Conservation (phyloP, 2,329 filamentous ascomycete genomes). For the Fusarium abutilonis region DNA sequence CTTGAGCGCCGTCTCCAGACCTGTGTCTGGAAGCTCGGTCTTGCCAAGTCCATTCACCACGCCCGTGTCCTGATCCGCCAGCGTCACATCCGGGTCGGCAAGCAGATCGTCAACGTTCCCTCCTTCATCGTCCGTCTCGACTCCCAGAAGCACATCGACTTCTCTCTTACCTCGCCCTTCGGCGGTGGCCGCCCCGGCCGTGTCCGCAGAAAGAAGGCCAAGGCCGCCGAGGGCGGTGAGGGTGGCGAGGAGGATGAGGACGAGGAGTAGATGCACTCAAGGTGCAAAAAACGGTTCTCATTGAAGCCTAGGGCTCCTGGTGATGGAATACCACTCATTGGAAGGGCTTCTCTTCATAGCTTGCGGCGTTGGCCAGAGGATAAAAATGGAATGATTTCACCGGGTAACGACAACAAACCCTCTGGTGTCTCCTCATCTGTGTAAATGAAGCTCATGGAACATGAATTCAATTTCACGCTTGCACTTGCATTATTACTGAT, state of each 20-base stretch:
- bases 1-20: slow-evolving; percentile 99
- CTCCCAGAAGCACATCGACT: slow-evolving; percentile 99
- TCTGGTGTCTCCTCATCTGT: slow-evolving; percentile 38
- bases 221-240: slow-evolving; percentile 87
- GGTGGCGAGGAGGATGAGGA: slow-evolving; percentile 87
- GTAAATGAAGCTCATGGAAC: slow-evolving; percentile 41
- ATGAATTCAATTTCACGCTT: slow-evolving; percentile 38
- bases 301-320: slow-evolving; percentile 45
- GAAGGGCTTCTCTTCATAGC: slow-evolving; percentile 58
- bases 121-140: slow-evolving; percentile 99
- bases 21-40: slow-evolving; percentile 99
- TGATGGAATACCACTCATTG: slow-evolving; percentile 52
- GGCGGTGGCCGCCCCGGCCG: slow-evolving; percentile 96
- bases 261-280: slow-evolving; percentile 68
- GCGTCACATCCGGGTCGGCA: slow-evolving; percentile 99
- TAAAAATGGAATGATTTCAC: slow-evolving; percentile 57
- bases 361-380: slow-evolving; percentile 63
- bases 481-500: neutral
- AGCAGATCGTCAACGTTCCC: slow-evolving; percentile 99
- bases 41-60: slow-evolving; percentile 99
- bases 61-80: slow-evolving; percentile 99
- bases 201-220: slow-evolving; percentile 99
- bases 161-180: slow-evolving; percentile 95
- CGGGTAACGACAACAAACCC: slow-evolving; percentile 42
- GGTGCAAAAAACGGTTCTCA: slow-evolving; percentile 48